Percentiles rank a stretch among this genome's conserved stretches.
Conservation (phyloP, 2,329 filamentous ascomycete species). For the Penicillium sp. region DNA sequence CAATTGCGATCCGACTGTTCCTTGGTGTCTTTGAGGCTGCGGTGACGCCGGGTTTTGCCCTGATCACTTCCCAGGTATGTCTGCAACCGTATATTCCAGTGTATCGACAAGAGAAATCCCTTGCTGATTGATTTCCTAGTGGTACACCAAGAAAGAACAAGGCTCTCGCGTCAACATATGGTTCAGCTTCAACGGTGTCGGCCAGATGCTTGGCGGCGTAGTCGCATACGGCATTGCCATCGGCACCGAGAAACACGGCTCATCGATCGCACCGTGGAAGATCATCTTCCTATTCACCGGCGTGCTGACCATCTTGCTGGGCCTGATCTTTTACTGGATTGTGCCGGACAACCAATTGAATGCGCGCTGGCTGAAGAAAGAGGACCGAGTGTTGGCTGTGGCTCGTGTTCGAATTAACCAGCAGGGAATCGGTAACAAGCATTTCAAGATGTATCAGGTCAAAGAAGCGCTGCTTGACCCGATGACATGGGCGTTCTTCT, state of each 20-base stretch:
- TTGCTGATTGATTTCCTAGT: slow-evolving; percentile 48
- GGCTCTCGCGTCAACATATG: slow-evolving; percentile 67
- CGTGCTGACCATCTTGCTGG: slow-evolving; percentile 58
- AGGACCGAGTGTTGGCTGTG: slow-evolving; percentile 71
- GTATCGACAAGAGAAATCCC: not conserved
- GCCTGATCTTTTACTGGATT: slow-evolving; percentile 57
- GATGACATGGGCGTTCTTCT: slow-evolving; percentile 65
- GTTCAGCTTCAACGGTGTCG: slow-evolving; percentile 72
- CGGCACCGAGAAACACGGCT: slow-evolving; percentile 61
- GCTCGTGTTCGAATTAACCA: slow-evolving; percentile 76
- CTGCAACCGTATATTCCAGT: not conserved
- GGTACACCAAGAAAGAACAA: slow-evolving; percentile 75
- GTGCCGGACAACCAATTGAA: slow-evolving; percentile 68
- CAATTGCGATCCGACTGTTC: slow-evolving; percentile 70
- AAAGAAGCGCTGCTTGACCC: slow-evolving; percentile 64
- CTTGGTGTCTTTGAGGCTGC: slow-evolving; percentile 72
- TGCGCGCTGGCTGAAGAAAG: slow-evolving; percentile 66
- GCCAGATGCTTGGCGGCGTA: slow-evolving; percentile 67
- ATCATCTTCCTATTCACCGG: slow-evolving; percentile 64
- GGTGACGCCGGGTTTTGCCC: slow-evolving; percentile 71
- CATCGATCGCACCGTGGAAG: slow-evolving; percentile 68
- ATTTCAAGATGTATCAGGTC: slow-evolving; percentile 72
- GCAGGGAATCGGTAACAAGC: slow-evolving; percentile 73
- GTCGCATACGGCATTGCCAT: slow-evolving; percentile 69
- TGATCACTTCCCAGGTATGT: slow-evolving; percentile 65